Percentiles rank a stretch among this genome's conserved stretches.
phyloP scores from a whole-genome alignment of 1,284 basidiomycete genomes.

The Microbotryum intermedium region DNA sequence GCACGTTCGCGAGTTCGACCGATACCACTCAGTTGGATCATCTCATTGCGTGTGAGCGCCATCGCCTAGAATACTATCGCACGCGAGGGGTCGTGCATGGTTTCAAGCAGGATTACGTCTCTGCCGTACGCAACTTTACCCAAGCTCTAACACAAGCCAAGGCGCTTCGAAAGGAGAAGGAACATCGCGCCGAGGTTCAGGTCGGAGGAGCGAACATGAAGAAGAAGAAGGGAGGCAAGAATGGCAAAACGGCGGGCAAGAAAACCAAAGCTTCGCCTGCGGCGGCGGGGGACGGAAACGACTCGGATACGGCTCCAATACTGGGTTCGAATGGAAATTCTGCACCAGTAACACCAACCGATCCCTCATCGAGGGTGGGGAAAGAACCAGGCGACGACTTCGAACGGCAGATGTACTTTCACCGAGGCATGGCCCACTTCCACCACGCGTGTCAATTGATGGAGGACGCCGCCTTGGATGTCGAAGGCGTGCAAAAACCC shows the following conservation, averaged over 20 bases:
- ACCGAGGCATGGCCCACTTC: conserved; percentile 65
- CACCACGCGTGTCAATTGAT: conserved; percentile 64
- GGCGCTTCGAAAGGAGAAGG: conserved; percentile 52
- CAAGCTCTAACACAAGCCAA: conserved; percentile 64
- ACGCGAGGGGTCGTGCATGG: conserved; percentile 73
- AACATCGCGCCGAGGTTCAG: conserved; percentile 35
- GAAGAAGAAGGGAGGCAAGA: conserved; percentile 19
- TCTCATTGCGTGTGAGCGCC: conserved; percentile 59
- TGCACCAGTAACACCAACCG: conserved; percentile 40
- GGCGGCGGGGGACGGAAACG: conserved; percentile 26
- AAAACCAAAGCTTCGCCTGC: conserved; percentile 46
- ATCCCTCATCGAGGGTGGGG: conserved; percentile 41
- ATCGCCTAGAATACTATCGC: conserved; percentile 65
- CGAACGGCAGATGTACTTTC: conserved; percentile 68
- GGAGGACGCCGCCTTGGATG: conserved; percentile 55
- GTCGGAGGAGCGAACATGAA: conserved; percentile 40
- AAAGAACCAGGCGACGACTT: conserved; percentile 38
- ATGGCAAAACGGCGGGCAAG: not conserved
- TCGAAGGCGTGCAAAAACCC: conserved; percentile 57
- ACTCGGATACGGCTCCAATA: conserved; percentile 50
- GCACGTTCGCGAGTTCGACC: conserved; percentile 73
- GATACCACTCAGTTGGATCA: conserved; percentile 61
- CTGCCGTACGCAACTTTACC: conserved; percentile 66
- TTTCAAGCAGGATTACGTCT: conserved; percentile 66
- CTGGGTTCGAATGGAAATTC: conserved; percentile 60